Evolutionary conservation across 257 asterid genomes (phyloP).

Genomic region (Solanum virginianum): DNA sequence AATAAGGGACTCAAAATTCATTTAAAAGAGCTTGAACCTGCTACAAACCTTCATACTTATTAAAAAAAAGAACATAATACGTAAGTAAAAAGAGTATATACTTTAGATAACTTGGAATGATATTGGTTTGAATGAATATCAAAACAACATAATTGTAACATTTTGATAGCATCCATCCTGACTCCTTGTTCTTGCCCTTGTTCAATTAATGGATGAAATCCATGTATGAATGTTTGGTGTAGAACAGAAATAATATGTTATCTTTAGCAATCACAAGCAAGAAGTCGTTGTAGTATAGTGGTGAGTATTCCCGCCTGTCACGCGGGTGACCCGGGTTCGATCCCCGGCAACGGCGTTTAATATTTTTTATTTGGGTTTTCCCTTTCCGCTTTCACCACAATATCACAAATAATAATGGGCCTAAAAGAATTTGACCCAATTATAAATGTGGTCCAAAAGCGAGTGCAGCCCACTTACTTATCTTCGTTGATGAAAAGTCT

Average conservation of each 20-base stretch:
- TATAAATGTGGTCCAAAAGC: neutral
- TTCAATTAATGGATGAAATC: neutral
- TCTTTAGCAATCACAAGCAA: too few relatives aligned
- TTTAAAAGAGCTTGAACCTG: neutral
- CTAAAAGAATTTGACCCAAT: neutral
- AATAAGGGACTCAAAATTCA: neutral
- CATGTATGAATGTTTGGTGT: neutral
- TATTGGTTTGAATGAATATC: neutral
- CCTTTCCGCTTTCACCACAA: neutral
- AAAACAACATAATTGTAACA: neutral
- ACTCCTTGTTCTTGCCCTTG: neutral
- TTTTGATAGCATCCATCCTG: neutral
- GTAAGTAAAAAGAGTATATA: too few relatives aligned
- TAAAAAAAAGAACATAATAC: too few relatives aligned
- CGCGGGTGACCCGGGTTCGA: conserved; percentile 99
- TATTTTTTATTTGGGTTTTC: too few relatives aligned
- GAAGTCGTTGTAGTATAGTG: conserved; percentile 90
- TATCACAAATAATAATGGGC: neutral
- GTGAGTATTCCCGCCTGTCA: conserved; percentile 99
- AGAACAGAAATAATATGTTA: too few relatives aligned
- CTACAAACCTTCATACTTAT: neutral
- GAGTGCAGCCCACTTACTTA: neutral
- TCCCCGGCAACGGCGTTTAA: conserved; percentile 79
- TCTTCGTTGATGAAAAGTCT: neutral
- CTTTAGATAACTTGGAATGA: neutral